Base-by-base conservation (phyloP, 83 land plant genomes). In the Picea abies region DNA sequence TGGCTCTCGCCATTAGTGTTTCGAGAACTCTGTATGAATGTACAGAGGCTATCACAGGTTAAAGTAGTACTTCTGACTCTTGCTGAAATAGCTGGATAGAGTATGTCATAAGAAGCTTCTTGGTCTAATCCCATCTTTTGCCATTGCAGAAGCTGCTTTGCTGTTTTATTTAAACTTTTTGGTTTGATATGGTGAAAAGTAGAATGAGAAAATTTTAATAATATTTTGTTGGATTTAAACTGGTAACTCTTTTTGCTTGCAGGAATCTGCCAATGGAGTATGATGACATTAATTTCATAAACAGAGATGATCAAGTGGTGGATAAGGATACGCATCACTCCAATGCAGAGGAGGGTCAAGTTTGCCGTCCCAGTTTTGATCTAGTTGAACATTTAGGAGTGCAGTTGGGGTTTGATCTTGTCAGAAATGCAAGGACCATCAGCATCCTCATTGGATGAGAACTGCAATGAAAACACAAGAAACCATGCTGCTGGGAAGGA, bases 261-360 rank as follows among this genome's bases (percentile, higher is more conserved):
- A 93, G 95, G 90, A 63, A 77, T 86, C 82, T 62, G 89, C 89
- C 75, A 85, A 93, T 93, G 95, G 95, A 93, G 86, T 89, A 87
- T 91, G 90, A 93, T 83, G 95, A 91, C 79, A 90, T 79, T 84
- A 86, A 90, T 19, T 87, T 87, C 78, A 85, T 84, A 81, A 78
- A 87, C 84, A 89, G 86, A 69, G 86, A 87, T 84, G 86, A 79
- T 84, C 91, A 87, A 22, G 79, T 92, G 90, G 86, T 81, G 81
- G 86, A 84, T 63, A 92, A 93, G 81, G 91, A 88, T 12, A 81
- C 47, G 66, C 61, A 83, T 23, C 83, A 87, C 47, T 84, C 86
- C 72, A 70, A 91, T 23, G 75, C 91, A 81, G 77, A 79, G 70
- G 76, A 89, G 41, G 78, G 80, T 52, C 84, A 89, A 80, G 88